Evolutionary conservation across 2,329 filamentous ascomycete species (phyloP), one percentile per base, ranked within the genome.

Genomic region (Blastomyces emzantsi): DNA sequence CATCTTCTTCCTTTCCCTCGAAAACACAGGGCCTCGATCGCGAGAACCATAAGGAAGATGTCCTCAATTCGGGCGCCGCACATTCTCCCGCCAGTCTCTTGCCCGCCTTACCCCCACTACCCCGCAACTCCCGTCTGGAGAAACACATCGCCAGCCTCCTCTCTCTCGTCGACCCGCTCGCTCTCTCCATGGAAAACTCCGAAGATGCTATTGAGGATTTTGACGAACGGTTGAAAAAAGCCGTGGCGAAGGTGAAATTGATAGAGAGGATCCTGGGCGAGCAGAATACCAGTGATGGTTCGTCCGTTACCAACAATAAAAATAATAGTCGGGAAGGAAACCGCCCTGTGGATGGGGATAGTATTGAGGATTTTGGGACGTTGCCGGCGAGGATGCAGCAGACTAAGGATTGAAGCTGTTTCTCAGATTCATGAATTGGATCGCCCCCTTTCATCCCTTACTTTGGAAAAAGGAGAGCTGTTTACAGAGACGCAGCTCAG

Each of bases 161-260:
- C 66, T 87, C 88, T 30, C 80, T 97, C 17, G 87, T 91, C 2
- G 91, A 96, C 73, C 87, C 88, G 0, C 86, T 86, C 5, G 93
- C 87, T 0, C 77, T 97, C 54, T 87, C 87, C 19, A 92, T 87
- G 25, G 82, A 87, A 64, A 99, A 99, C 73, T 88, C 85, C 4
- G 93, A 97, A 72, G 90, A 96, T 57, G 87, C 88, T 0, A 92
- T 99, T 28, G 88, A 89, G 60, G 92, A 97, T 70, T 92, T 96
- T 71, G 94, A 99, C 71, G 90, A 97, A 73, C 83, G 92, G 15
- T 73, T 96, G 49, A 94, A 92, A 77, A 85, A 90, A 67, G 93
- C 92, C 3, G 84, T 86, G 69, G 89, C 89, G 2, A 97, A 96
- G 74, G 84, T 85, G 1, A 96, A 93, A 76, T 83, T 99, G 57